Evolutionary conservation across 345 rosid genomes (phyloP).

Genomic region (Gossypium mustelinum): DNA sequence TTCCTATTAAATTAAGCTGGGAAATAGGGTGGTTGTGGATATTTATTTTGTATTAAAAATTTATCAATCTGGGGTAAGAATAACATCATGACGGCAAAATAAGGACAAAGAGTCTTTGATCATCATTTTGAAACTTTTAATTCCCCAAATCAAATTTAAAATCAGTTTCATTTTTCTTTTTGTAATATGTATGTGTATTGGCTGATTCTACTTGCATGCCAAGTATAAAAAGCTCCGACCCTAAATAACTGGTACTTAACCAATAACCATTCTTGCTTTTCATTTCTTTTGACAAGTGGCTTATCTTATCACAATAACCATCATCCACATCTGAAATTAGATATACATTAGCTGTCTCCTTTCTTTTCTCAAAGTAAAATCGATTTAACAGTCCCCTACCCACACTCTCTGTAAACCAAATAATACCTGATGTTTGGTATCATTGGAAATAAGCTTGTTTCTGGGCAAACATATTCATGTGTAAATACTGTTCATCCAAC

Average conservation of each 20-base stretch:
- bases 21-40: too few species aligned
- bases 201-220: too few species aligned
- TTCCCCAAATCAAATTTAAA: too few species aligned
- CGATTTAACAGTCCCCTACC: neutral
- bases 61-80: too few species aligned
- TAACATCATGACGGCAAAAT: too few species aligned
- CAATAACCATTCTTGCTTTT: neutral
- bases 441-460: neutral
- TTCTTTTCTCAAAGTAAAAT: neutral
- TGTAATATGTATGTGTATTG: too few species aligned
- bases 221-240: neutral
- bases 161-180: too few species aligned
- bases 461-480: slow-evolving; percentile 22
- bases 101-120: too few species aligned
- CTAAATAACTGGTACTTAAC: neutral
- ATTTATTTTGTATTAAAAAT: too few species aligned
- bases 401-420: neutral
- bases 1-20: too few species aligned
- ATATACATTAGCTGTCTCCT: neutral
- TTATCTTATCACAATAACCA: slow-evolving; percentile 26
- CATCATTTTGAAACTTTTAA: too few species aligned
- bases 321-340: neutral
- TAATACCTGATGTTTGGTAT: neutral
- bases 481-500: slow-evolving; percentile 6
- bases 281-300: neutral